A percentile compares a stretch with the other conserved stretches of the same genome.
phyloP scores from a whole-genome alignment of 2,329 filamentous ascomycete genomes.

The Colletotrichum sp. region DNA sequence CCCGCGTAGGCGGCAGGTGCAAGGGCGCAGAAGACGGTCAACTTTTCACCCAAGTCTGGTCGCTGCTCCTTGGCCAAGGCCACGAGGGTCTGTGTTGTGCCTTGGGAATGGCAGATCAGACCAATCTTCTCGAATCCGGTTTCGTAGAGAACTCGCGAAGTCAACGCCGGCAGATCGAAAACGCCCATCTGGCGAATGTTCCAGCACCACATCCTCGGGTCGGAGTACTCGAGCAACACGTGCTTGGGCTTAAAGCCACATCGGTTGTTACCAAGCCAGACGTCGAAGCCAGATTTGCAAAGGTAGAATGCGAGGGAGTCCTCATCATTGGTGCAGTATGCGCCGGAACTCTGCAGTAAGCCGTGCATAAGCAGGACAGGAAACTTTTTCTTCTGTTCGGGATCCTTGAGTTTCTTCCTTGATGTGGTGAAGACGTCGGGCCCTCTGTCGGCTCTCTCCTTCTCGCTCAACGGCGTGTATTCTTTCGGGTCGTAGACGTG shows the following conservation, averaged over 20 bases:
- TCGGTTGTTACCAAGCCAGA: conserved; percentile 94
- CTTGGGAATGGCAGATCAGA: conserved; percentile 87
- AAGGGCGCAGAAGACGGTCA: conserved; percentile 89
- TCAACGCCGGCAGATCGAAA: conserved; percentile 82
- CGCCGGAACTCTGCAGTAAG: conserved; percentile 84
- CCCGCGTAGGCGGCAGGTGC: conserved; percentile 92
- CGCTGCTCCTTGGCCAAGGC: conserved; percentile 89
- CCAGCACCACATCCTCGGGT: conserved; percentile 97
- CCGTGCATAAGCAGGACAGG: conserved; percentile 89
- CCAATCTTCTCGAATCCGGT: conserved; percentile 85
- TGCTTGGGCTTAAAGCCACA: conserved; percentile 86
- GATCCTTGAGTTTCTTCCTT: conserved; percentile 39
- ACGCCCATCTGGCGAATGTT: conserved; percentile 95
- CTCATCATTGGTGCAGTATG: conserved; percentile 90
- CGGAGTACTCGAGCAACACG: conserved; percentile 68
- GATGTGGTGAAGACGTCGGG: conserved; percentile 66
- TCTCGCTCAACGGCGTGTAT: conserved; percentile 57
- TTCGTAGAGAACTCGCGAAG: conserved; percentile 79
- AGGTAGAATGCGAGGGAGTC: conserved; percentile 90
- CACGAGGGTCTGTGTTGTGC: conserved; percentile 87
- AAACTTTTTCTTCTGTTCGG: conserved; percentile 65
- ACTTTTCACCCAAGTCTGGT: conserved; percentile 80
- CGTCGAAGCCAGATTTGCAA: conserved; percentile 90
- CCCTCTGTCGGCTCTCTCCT: conserved; percentile 58
- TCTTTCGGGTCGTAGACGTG: conserved; percentile 87